These are phyloP conservation scores for Pneumocystis sp. DNA, from an alignment of 1,139 yeast genomes.

Conservation along the genomic window DNA sequence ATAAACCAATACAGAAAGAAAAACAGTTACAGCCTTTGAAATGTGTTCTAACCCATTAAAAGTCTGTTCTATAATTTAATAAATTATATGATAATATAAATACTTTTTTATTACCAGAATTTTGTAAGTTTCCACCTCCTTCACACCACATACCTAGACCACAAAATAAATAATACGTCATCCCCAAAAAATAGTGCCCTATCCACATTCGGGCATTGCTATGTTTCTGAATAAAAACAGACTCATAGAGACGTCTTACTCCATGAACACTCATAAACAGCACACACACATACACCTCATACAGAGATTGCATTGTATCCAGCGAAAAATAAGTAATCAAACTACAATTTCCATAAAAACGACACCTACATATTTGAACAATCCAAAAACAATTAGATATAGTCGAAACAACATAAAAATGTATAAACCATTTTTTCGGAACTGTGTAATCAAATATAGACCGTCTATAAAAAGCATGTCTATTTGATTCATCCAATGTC, in stretches of 20 bases:
- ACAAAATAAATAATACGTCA: slow-evolving; percentile 43
- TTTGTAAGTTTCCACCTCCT: slow-evolving; percentile 2
- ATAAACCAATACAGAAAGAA: slow-evolving; percentile 24
- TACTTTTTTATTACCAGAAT: not conserved
- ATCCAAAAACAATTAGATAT: not conserved
- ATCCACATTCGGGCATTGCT: slow-evolving; percentile 48
- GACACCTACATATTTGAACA: not conserved
- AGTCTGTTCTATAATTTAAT: not conserved
- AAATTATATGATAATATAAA: not conserved
- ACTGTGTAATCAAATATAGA: slow-evolving; percentile 18
- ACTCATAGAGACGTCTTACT: slow-evolving; percentile 49
- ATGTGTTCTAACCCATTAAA: not conserved
- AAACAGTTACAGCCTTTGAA: not conserved
- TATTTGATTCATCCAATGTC: not conserved
- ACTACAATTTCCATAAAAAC: not conserved
- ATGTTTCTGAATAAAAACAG: slow-evolving; percentile 36
- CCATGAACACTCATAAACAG: slow-evolving; percentile 40
- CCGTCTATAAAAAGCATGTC: not conserved
- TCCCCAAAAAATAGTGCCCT: slow-evolving; percentile 62
- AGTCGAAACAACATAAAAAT: slow-evolving; percentile 28
- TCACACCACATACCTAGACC: slow-evolving; percentile 20
- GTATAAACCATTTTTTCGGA: slow-evolving; percentile 35
- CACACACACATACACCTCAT: slow-evolving; percentile 17
- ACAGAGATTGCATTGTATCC: not conserved
- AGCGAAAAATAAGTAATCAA: not conserved